Evolutionary conservation across 179 eudicot genomes (phyloP), one percentile per base, ranked within the genome.

Genomic region (Vitellaria paradoxa): DNA sequence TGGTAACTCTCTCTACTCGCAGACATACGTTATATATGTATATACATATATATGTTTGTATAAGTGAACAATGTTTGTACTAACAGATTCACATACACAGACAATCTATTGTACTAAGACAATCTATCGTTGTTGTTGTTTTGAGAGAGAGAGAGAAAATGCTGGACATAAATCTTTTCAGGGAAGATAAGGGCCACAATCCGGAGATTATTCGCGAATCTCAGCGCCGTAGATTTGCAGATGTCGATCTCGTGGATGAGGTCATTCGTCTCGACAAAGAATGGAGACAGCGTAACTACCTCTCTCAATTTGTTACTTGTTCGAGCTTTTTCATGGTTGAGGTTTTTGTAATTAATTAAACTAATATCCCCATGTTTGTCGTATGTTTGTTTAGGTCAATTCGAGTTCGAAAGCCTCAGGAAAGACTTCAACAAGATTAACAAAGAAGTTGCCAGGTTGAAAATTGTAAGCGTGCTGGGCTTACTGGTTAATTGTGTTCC

Each of bases 111-210:
- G 37, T 30, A 30, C 37, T 30, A 30, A 30, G 37, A 30, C 37
- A 30, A 30, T 30, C 37, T 30, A 30, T 30, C 2, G 37, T 30
- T 64, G 5, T 24, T 46, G 55, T 68, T 45, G 14, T 46, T 68
- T 45, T 30, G 1, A 52, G 20, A 78, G 57, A 73, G 73, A 61
- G 70, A 74, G 53, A 50, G 68, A 62, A 7, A 21, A 92, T 93
- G 98, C 77, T 93, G 84, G 98, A 92, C 83, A 89, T 93, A 24
- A 93, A 92, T 67, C 84, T 92, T 9, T 92, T 92, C 78, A 78
- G 95, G 24, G 90, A 70, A 75, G 96, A 93, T 49, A 93, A 93
- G 83, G 97, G 96, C 3, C 84, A 87, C 13, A 85, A 92, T 72
- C 98, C 96, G 9, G 93, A 93, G 46, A 73, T 85, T 55, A 87